Base-by-base conservation (phyloP, 306 rosid genomes). In the Inga laurina region DNA sequence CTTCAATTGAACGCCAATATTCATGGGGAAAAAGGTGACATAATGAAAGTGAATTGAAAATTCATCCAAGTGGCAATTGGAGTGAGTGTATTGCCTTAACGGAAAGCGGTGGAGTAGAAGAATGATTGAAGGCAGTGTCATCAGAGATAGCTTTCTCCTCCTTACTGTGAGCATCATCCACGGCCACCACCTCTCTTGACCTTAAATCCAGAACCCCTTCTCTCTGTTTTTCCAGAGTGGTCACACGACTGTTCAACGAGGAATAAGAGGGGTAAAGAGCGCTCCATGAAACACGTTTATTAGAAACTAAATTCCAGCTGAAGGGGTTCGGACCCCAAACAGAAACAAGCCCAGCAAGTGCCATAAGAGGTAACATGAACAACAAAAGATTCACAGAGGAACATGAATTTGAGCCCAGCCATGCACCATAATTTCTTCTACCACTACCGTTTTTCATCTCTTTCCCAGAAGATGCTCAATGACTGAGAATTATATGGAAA, bases 261-360 rank as follows among this genome's bases (percentile, higher is more conserved):
- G 88, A 66, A 41, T 82, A 39, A 72, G 87, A 44, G 37, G 79
- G 37, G 24, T 77, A 37, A 49, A 61, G 41, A 62, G 88, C 85
- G 82, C 8, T 77, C 73, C 70, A 83, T 13, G 54, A 35, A 34
- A 81, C 78, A 61, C 86, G 71, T 43, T 80, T 45, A 34, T 56
- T 79, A 5, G 75, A 52, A 15, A 73, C 44, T 52, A 27, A 61
- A 76, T 21, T 70, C 93, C 89, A 90, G 62, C 22, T 74, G 7
- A 88, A 82, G 11, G 87, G 79, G 12, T 45, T 82, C 8, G 96
- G 94, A 85, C 94, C 92, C 79, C 86, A 67, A 22, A 92, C 2
- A 62, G 86, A 86, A 79, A 92, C 37, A 74, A 93, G 72, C 81
- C 90, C 97, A 30, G 90, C 89, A 83, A 92, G 30, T 4, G 88